Evolutionary conservation across 1,284 basidiomycete species (phyloP), one percentile per base, ranked within the genome.

Genomic region (Marasmius oreades): DNA sequence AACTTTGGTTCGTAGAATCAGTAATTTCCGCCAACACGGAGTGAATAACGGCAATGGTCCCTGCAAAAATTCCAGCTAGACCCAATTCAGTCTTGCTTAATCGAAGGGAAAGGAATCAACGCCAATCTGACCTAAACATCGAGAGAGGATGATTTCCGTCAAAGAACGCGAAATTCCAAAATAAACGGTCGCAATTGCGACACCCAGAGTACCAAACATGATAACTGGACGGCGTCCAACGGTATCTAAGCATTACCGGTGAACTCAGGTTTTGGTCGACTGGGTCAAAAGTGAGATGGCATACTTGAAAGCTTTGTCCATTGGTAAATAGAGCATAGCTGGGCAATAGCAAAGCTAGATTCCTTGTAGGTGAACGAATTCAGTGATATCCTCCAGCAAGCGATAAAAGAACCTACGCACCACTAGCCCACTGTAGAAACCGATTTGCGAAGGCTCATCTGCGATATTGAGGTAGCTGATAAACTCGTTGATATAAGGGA

Each of bases 191-290:
- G 80, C 71, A 7, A 76, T 24, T 4, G 76, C 73, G 26, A 80
- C 75, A 8, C 81, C 81, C 2, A 75, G 58, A 24, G 77, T 75
- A 16, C 85, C 84, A 5, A 72, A 58, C 37, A 86, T 73, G 16
- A 87, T 73, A 20, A 85, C 77, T 14, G 85, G 84, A 26, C 80
- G 75, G 43, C 85, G 78, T 14, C 85, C 85, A 46, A 84, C 72
- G 43, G 67, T 66, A 67, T 87, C 84, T 81, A 20, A 23, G 4
- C 3, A n/a, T n/a, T 36, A 31, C 10, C 23, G n/a, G n/a, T n/a
- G 22, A 22, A 31, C 18, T 18, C 7, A 31, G 26, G 31, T 12
- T 22, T 34, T 14, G 26, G n/a, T n/a, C n/a, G n/a, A n/a, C n/a
- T n/a, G 28, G 23, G 6, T 16, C 28, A 31, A 5, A 11, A 16